phyloP scores from a whole-genome alignment of 768 basidiomycete species.

The Phaffia australis region DNA sequence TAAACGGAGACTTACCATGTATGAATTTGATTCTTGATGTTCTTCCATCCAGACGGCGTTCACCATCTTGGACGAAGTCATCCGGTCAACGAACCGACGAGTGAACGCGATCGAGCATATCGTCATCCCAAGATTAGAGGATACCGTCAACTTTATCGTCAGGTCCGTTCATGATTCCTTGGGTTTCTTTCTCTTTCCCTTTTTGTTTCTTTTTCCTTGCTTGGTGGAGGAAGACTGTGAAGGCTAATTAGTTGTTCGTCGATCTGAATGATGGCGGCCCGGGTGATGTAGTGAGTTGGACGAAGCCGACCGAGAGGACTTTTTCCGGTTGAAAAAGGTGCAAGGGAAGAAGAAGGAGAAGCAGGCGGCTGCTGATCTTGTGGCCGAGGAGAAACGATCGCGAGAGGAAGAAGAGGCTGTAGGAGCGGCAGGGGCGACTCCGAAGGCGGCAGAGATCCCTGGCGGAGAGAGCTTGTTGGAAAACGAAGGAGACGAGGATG shows the following conservation, averaged over 20 bases:
- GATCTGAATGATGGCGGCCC: neutral
- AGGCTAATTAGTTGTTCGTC: neutral
- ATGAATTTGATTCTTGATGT: neutral
- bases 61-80: constrained; percentile 96
- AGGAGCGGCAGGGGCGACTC: neutral
- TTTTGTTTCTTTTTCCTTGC: neutral
- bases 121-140: constrained; percentile 86
- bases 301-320: constrained; percentile 74
- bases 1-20: neutral
- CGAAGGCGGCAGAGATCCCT: too few species aligned
- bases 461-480: constrained; percentile 1
- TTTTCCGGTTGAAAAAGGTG: constrained; percentile 79
- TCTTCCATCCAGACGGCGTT: constrained; percentile 70
- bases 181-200: neutral
- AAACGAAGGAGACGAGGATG: constrained; percentile 14
- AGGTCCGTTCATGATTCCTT: constrained; percentile 41
- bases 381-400: neutral
- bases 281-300: constrained; percentile 57
- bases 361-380: constrained; percentile 4
- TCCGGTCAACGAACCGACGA: constrained; percentile 94
- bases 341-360: constrained; percentile 94
- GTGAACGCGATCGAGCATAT: constrained; percentile 99
- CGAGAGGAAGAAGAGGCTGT: neutral
- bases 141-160: constrained; percentile 95
- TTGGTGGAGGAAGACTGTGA: neutral